Conservation (phyloP, 345 rosid genomes). For the Syzygium oleosum region DNA sequence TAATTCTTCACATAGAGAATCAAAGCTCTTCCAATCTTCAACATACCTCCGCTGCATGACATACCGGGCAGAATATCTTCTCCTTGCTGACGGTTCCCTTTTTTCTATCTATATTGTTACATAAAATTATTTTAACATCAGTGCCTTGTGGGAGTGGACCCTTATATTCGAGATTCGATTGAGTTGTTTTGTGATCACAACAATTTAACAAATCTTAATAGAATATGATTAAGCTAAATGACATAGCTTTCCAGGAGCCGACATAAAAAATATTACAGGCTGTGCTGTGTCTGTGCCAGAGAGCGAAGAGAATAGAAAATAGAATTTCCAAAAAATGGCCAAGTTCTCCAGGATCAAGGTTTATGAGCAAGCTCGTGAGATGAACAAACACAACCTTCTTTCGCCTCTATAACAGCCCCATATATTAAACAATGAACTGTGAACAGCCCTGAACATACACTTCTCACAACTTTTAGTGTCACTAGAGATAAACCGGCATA, state of each 20-base stretch:
- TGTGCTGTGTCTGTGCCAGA: background rate
- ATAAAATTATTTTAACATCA: background rate
- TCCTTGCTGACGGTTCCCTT: slow-evolving; percentile 27
- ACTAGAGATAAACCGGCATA: background rate
- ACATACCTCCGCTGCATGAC: slow-evolving; percentile 32
- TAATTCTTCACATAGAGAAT: slow-evolving; percentile 23
- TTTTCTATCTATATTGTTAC: slow-evolving; percentile 24
- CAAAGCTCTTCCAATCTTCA: slow-evolving; percentile 29
- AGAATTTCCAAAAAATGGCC: background rate
- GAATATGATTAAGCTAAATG: background rate
- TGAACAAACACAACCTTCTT: background rate
- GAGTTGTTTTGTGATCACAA: background rate
- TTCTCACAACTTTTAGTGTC: background rate
- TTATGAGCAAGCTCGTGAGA: background rate
- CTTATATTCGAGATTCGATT: background rate
- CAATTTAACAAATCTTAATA: background rate
- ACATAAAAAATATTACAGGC: background rate
- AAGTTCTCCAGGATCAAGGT: background rate
- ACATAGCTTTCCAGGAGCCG: background rate
- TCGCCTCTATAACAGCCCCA: background rate
- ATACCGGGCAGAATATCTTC: slow-evolving; percentile 51
- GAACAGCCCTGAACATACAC: background rate
- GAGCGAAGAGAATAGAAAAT: background rate
- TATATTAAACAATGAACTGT: background rate
- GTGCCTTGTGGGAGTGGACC: background rate